Evolutionary conservation across 306 rosid species (phyloP), one percentile per base, ranked within the genome.

Genomic region (Begonia loranthoides): DNA sequence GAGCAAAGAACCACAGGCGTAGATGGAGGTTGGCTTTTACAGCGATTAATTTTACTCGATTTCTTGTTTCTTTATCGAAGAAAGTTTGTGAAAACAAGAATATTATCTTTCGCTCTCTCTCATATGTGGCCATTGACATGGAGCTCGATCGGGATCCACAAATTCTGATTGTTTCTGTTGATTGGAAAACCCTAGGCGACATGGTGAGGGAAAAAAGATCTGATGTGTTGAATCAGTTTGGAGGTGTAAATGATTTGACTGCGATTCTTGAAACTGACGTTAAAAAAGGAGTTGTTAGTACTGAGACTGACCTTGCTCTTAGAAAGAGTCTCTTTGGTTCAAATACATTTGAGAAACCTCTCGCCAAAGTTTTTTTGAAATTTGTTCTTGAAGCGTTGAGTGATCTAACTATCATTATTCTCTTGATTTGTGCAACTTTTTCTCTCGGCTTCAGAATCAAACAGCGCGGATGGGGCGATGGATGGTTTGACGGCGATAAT

Each of bases 401-500:
- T 7, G 69, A 56, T 33, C 50, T 51, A 0, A 64, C 62, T 0
- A 64, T 64, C n/a, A 9, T 56, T 8, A 56, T 56, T 21, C 62
- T 64, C 10, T 24, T 64, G 56, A 45, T 58, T 0, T 64, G 69
- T 24, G 62, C 57, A 24, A 15, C 38, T 5, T 62, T 56, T 39
- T 41, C 68, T 16, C 43, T 64, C 7, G 62, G 38, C 28, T 64
- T 64, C 21, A 56, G 69, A 8, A 64, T 64, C 34, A 64, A 64
- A 43, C 52, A 64, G 36, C 56, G 33, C 28, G 69, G 69, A 13
- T 64, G 57, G 69, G 56, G 33, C 1, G 51, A 50, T 11, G 69
- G 69, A 16, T 64, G 69, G 69, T 64, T 54, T 45, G 69, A 64
- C 19, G 69, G 69, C 17, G 69, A 62, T 16, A 64, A 62, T 4